Evolutionary conservation across 306 rosid species (phyloP), one percentile per base, ranked within the genome.

Genomic region (Albizia julibrissin): DNA sequence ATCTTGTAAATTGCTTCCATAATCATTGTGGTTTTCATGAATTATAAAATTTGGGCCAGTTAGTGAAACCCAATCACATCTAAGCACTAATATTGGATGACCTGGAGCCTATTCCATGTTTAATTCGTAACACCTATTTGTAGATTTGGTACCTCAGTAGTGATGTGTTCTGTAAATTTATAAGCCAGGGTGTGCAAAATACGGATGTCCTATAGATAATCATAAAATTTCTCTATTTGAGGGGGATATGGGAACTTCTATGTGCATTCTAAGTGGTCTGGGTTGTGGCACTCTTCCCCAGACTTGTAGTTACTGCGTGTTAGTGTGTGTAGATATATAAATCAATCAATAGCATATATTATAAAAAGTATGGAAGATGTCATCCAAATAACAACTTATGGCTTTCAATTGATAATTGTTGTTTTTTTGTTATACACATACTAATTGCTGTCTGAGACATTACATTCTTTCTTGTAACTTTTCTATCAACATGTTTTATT

Each of bases 21-120:
- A 72, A n/a, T 76, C 43, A 67, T n/a, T 19, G 77, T 64, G 64
- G 44, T 61, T 88, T 18, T 39, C 52, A 65, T 56, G 72, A 46
- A 50, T 18, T 81, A 64, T 72, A 33, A 33, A 16, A 52, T n/a
- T 26, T 21, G 58, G 29, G 62, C 58, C 61, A 21, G 74, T 70
- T 69, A 3, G 31, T 33, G 73, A 83, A 86, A 42, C 40, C 42
- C 61, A 70, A 69, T 52, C 59, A 54, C 72, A 31, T 42, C 65
- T 44, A 66, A 76, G 59, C 40, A 44, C 19, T 47, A 72, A 56
- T 76, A 26, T 52, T 56, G 80, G 33, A 86, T 71, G 71, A 67
- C 34, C 12, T 5, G 66, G 49, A 2, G n/a, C 10, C 16, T 42
- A 6, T 80, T 14, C 39, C 13, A 71, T 8, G 39, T 77, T 67